Evolutionary conservation across 257 asterid genomes (phyloP).

Genomic region (Rubia yunnanensis): DNA sequence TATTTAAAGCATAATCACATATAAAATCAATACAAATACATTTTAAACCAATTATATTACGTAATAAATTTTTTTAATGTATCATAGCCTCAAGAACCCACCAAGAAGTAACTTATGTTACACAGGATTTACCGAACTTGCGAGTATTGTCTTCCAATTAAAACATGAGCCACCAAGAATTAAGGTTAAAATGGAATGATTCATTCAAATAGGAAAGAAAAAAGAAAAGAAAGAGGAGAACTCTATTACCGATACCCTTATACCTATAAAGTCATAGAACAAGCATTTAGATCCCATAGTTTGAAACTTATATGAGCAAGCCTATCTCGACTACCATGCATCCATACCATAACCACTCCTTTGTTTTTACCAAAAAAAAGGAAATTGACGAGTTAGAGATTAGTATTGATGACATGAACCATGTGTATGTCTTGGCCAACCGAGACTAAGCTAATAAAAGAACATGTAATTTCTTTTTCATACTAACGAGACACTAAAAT

Average conservation of each 20-base stretch:
- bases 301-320: constrained; percentile 45
- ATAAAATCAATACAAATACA: too few species aligned
- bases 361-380: constrained; percentile 46
- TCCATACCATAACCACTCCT: constrained; percentile 63
- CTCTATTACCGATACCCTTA: neutral
- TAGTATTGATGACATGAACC: neutral
- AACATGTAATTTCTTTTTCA: too few species aligned
- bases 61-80: too few species aligned
- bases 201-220: neutral
- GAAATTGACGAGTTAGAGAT: constrained; percentile 7
- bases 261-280: constrained; percentile 57
- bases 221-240: neutral
- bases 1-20: too few species aligned
- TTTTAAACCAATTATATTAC: too few species aligned
- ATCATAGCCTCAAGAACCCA: too few species aligned
- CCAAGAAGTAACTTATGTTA: too few species aligned
- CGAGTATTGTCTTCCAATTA: constrained; percentile 30
- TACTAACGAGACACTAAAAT: too few species aligned
- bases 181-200: constrained; percentile 1
- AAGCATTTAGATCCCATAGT: constrained; percentile 52
- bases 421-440: neutral
- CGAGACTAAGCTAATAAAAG: too few species aligned
- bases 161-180: constrained; percentile 2
- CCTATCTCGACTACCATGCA: constrained; percentile 39
- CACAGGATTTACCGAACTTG: too few species aligned